These are phyloP conservation scores for Stylosanthes scabra DNA, from an alignment of 331 rosid species.

Conservation along the genomic window DNA sequence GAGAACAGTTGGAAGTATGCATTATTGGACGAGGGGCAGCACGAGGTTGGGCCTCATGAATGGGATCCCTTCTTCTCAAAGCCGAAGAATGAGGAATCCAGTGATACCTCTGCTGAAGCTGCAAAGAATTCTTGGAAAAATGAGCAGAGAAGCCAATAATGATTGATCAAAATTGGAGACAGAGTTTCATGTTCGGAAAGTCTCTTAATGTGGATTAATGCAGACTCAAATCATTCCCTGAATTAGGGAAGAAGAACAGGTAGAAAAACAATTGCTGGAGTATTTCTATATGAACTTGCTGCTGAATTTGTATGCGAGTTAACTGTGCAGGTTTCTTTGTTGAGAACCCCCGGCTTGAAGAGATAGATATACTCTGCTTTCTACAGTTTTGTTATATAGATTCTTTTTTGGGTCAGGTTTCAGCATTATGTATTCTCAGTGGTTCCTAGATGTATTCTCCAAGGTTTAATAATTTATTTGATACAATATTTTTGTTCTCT, in stretches of 20 bases:
- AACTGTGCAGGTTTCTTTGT: constrained; percentile 38
- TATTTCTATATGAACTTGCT: constrained; percentile 24
- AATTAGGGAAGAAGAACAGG: constrained; percentile 28
- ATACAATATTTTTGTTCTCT: constrained; percentile 33
- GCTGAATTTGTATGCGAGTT: constrained; percentile 25
- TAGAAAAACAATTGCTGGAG: constrained; percentile 27
- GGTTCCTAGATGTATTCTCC: constrained; percentile 55
- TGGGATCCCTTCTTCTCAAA: constrained; percentile 99
- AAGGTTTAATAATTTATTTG: constrained; percentile 39
- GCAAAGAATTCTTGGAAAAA: constrained; percentile 96
- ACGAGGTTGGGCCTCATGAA: constrained; percentile 88
- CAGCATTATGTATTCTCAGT: constrained; percentile 47
- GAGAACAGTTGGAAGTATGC: constrained; percentile 98
- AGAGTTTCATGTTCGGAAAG: constrained; percentile 12
- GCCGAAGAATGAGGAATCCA: constrained; percentile 80
- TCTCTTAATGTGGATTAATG: constrained; percentile 17
- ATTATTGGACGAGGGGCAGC: constrained; percentile 88
- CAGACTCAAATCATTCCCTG: constrained; percentile 42
- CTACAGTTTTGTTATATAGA: constrained; percentile 45
- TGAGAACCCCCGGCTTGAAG: constrained; percentile 40
- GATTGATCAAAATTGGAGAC: constrained; percentile 41
- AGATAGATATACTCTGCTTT: constrained; percentile 40
- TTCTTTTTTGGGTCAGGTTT: constrained; percentile 18
- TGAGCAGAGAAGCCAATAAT: constrained; percentile 67
- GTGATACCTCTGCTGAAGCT: constrained; percentile 68